Conservation (phyloP, 371 early-diverging fungal genomes). For the Mucor saturninus region DNA sequence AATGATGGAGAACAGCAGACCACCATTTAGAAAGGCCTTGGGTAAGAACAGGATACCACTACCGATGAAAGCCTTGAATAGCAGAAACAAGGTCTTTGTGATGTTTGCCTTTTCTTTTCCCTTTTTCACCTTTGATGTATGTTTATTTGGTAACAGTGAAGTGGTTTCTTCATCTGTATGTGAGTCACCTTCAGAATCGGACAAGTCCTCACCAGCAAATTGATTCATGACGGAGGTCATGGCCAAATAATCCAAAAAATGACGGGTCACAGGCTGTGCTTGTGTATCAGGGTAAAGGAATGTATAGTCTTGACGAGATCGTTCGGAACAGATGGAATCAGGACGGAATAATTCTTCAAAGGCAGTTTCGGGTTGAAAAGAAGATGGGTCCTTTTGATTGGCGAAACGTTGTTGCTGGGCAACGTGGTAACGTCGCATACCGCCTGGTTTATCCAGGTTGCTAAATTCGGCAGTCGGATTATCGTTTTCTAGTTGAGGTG, state of each 20-base stretch:
- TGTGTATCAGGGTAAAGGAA: too few species aligned
- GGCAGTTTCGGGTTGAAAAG: slow-evolving; percentile 16
- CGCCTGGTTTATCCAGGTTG: slow-evolving; percentile 70
- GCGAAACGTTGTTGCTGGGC: slow-evolving; percentile 51
- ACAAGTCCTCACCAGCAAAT: slow-evolving; percentile 78
- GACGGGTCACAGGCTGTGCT: slow-evolving; percentile 32
- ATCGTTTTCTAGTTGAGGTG: too few species aligned
- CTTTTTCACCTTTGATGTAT: slow-evolving; percentile 11
- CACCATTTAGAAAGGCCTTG: slow-evolving; percentile 82
- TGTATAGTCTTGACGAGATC: slow-evolving; percentile 11
- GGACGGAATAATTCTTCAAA: slow-evolving; percentile 45
- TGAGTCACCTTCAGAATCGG: slow-evolving; percentile 53
- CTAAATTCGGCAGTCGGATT: slow-evolving; percentile 31
- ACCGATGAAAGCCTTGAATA: slow-evolving; percentile 80
- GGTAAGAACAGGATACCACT: slow-evolving; percentile 84
- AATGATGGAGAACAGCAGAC: slow-evolving; percentile 70
- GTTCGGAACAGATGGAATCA: slow-evolving; percentile 29
- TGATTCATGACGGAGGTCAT: slow-evolving; percentile 64
- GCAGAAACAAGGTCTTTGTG: slow-evolving; percentile 64
- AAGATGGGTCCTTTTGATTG: too few species aligned
- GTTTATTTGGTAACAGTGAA: slow-evolving; percentile 18
- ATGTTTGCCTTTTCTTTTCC: slow-evolving; percentile 37
- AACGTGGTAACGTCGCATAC: slow-evolving; percentile 72
- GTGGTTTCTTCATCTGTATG: slow-evolving; percentile 38
- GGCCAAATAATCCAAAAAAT: slow-evolving; percentile 77